Evolutionary conservation across 1,284 basidiomycete species (phyloP), one percentile per base, ranked within the genome.

Genomic region (Trametes pubescens): DNA sequence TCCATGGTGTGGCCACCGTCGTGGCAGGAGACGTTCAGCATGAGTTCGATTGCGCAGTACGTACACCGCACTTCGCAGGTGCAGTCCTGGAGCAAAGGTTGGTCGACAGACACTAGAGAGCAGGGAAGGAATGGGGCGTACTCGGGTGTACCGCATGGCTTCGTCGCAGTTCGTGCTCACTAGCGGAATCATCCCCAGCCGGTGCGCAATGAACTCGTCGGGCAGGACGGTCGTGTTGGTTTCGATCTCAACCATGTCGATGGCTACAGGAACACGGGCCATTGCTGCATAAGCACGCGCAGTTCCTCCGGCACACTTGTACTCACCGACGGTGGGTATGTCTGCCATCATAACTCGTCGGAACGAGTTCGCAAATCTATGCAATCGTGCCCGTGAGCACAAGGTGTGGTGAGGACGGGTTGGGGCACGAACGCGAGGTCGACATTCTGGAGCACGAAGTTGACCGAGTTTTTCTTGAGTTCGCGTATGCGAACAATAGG

Each of bases 121-220:
- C 7, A 32, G 32, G 44, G 40, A 29, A 43, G 13, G 18, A 21
- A 44, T 10, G 61, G 14, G 62, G 79, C 87, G 61, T 69, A 91
- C 94, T 76, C 91, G 82, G 59, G 89, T 91, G 71, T 92, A 94
- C 66, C 93, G 88, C 74, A 96, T 89, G 18, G 89, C 91, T 73
- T 94, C 91, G 61, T 93, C 92, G 68, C 93, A 96, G 67, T 90
- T 91, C 49, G 86, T 82, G 76, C 94, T 97, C 52, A 93, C 83
- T 22, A 99, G 82, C 8, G 98, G 98, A 24, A 99, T 86, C 87
- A 99, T 91, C 24, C 98, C 98, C 26, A 99, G 82, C 49, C 98
- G 88, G 78, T 99, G 98, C 0, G 96, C 94, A 65, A 99, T 91
- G 81, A 98, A 98, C 80, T 99, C 98, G 79, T 99, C 98, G 1